Percentiles rank a stretch among this genome's conserved stretches.
These are phyloP conservation scores for Lonicera japonica DNA, from an alignment of 129 eudicot species.

Conservation along the genomic window DNA sequence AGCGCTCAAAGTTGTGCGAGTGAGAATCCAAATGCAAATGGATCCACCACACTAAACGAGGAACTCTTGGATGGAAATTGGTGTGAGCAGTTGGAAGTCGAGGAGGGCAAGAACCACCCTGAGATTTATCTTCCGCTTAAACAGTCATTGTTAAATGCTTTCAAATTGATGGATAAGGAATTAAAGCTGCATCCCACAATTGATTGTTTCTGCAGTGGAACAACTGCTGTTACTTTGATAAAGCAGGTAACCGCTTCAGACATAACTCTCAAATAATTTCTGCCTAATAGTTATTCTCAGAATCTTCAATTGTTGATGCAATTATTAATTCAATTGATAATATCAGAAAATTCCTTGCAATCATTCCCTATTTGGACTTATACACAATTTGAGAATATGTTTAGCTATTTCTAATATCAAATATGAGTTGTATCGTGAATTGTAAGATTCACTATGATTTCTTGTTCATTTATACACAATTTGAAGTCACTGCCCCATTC, in stretches of 20 bases:
- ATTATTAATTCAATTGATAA: too few relatives aligned
- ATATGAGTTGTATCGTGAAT: too few relatives aligned
- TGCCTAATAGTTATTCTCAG: too few relatives aligned
- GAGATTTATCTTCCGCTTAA: slow-evolving; percentile 62
- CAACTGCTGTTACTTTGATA: slow-evolving; percentile 77
- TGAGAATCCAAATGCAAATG: slow-evolving; percentile 35
- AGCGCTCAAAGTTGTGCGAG: slow-evolving; percentile 24
- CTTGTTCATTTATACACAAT: too few relatives aligned
- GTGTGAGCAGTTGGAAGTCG: slow-evolving; percentile 46
- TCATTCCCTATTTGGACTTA: too few relatives aligned
- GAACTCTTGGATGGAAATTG: slow-evolving; percentile 54
- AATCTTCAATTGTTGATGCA: too few relatives aligned
- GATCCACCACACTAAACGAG: slow-evolving; percentile 22
- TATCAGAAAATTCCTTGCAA: too few relatives aligned
- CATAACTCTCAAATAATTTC: neutral
- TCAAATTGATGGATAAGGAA: slow-evolving; percentile 85
- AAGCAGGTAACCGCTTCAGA: slow-evolving; percentile 47
- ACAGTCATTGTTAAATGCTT: slow-evolving; percentile 61
- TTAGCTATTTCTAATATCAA: too few relatives aligned
- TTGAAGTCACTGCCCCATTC: too few relatives aligned
- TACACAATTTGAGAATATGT: too few relatives aligned
- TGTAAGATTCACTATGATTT: too few relatives aligned
- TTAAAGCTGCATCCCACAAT: slow-evolving; percentile 58
- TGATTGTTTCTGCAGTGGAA: slow-evolving; percentile 92
- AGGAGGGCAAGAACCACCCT: slow-evolving; percentile 46